Evolutionary conservation across 495 filamentous ascomycete species (phyloP).

Genomic region (Penicillium crystallinum): DNA sequence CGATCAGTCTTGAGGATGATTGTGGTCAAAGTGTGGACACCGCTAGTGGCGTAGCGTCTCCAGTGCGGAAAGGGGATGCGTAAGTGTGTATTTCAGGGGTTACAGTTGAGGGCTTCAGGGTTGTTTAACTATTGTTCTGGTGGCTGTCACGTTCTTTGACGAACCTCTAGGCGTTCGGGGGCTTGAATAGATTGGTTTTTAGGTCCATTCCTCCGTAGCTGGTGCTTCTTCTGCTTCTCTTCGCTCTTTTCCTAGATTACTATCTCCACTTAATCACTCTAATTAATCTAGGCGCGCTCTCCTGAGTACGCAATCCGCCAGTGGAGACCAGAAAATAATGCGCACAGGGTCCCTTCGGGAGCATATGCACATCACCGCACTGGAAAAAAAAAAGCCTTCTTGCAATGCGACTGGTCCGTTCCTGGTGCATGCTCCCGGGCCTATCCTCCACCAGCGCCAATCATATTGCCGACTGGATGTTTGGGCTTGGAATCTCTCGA

Average conservation of each 20-base stretch:
- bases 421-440: background rate
- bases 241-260: background rate
- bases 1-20: background rate
- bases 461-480: background rate
- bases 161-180: too few relatives aligned
- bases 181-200: too few relatives aligned
- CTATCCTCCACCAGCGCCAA: constrained; percentile 1
- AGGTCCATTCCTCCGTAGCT: background rate
- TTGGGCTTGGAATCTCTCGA: constrained; percentile 1
- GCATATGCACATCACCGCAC: constrained; percentile 1
- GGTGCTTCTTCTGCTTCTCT: background rate
- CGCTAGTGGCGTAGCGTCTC: constrained; percentile 21
- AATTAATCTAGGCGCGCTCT: background rate
- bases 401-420: constrained; percentile 7
- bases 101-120: background rate
- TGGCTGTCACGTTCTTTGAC: background rate
- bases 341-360: constrained; percentile 1
- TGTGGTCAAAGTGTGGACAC: background rate
- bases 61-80: constrained; percentile 21
- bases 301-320: background rate
- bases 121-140: background rate
- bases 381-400: background rate
- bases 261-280: background rate
- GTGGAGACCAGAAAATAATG: background rate
- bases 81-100: constrained; percentile 19